Evolutionary conservation across 768 basidiomycete genomes (phyloP).

Genomic region (Leccinum truebloodii): DNA sequence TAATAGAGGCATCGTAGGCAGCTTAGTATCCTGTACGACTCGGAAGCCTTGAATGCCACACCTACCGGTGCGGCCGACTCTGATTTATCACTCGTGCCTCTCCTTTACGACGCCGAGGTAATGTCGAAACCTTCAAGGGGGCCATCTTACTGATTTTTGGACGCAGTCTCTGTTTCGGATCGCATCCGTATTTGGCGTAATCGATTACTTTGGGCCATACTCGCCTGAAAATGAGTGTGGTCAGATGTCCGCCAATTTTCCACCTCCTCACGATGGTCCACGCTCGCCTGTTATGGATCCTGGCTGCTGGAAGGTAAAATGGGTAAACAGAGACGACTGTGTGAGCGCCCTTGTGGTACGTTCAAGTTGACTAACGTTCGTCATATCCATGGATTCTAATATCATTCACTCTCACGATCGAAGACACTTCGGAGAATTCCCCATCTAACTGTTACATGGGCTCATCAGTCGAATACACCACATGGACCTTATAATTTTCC

Average conservation of each 20-base stretch:
- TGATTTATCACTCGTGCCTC: constrained; percentile 52
- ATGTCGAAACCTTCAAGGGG: constrained; percentile 12
- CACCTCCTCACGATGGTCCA: constrained; percentile 57
- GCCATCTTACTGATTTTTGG: constrained; percentile 8
- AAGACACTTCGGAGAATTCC: constrained; percentile 72
- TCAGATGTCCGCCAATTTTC: constrained; percentile 28
- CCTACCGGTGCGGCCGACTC: constrained; percentile 15
- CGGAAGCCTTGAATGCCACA: constrained; percentile 44
- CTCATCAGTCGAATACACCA: constrained; percentile 54
- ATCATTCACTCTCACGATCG: background rate
- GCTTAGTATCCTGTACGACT: constrained; percentile 53
- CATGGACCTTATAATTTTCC: constrained; percentile 14
- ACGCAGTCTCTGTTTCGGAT: constrained; percentile 53
- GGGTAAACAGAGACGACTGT: constrained; percentile 75
- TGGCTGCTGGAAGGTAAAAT: constrained; percentile 76
- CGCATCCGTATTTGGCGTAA: constrained; percentile 58
- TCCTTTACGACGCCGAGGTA: constrained; percentile 63
- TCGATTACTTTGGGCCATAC: constrained; percentile 55
- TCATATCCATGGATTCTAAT: constrained; percentile 6
- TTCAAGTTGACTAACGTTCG: constrained; percentile 1
- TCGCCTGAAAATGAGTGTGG: constrained; percentile 19
- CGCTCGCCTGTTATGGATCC: constrained; percentile 57
- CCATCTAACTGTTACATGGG: constrained; percentile 78
- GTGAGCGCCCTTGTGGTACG: constrained; percentile 69
- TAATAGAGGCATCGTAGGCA: constrained; percentile 27